Conservation (phyloP, 1,284 basidiomycete genomes). For the Anthracocystis panici-leucophaei region DNA sequence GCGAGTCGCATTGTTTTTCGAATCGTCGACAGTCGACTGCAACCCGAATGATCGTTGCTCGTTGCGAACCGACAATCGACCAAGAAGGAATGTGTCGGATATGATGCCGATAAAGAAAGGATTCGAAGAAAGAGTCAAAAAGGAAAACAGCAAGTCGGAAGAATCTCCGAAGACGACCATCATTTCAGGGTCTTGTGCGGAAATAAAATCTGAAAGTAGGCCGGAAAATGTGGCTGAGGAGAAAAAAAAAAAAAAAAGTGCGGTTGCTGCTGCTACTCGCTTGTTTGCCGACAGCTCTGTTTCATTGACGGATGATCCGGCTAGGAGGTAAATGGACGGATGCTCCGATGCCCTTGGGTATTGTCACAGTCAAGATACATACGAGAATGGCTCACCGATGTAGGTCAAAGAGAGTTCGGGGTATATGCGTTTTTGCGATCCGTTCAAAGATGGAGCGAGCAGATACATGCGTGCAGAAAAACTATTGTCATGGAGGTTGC, state of each 20-base stretch:
- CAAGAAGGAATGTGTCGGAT: neutral
- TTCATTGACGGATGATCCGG: too few species aligned
- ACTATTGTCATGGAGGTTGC: too few species aligned
- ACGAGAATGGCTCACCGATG: too few species aligned
- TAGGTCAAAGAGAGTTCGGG: too few species aligned
- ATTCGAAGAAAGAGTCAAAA: neutral
- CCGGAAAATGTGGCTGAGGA: neutral
- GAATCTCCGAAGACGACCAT: conserved; percentile 1
- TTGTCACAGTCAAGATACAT: too few species aligned
- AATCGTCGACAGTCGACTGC: neutral
- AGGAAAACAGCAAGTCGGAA: neutral
- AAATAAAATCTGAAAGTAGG: neutral
- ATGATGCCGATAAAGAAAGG: neutral
- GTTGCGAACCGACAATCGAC: conserved; percentile 1
- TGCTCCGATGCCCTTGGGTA: too few species aligned
- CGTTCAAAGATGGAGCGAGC: too few species aligned
- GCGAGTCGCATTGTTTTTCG: neutral
- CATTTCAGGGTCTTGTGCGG: neutral
- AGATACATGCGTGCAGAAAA: too few species aligned
- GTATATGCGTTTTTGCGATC: too few species aligned
- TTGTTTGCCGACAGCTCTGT: neutral
- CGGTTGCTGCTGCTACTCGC: neutral
- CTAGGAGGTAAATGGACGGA: too few species aligned
- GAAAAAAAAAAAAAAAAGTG: neutral
- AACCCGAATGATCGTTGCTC: neutral